Evolutionary conservation across 2,329 filamentous ascomycete species (phyloP).

Genomic region (Coniochaeta hoffmannii): DNA sequence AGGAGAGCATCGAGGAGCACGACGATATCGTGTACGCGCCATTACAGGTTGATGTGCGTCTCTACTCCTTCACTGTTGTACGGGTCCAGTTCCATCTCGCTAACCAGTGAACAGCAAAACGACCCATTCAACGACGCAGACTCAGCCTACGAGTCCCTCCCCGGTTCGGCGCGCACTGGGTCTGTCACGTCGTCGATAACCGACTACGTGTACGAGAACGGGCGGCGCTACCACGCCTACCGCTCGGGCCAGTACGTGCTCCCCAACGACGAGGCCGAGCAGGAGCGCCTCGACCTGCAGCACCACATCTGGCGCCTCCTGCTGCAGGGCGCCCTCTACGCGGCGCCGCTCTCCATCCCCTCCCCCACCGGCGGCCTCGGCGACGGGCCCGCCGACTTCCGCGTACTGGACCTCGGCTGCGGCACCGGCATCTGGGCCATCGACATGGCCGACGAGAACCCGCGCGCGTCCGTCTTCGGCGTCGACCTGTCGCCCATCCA

Average conservation of each 20-base stretch:
- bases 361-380: conserved; percentile 11
- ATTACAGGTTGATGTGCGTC: conserved; percentile 17
- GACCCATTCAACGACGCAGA: conserved; percentile 15
- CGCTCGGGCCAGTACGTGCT: conserved; percentile 33
- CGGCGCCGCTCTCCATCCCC: conserved; percentile 30
- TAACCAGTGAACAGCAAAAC: conserved; percentile 8
- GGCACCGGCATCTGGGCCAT: conserved; percentile 59
- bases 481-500: conserved; percentile 54
- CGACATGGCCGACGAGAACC: conserved; percentile 45
- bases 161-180: conserved; percentile 21
- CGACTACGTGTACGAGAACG: conserved; percentile 38
- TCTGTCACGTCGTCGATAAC: conserved; percentile 35
- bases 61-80: neutral
- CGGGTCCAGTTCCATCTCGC: neutral
- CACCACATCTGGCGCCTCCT: conserved; percentile 45
- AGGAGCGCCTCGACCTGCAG: conserved; percentile 46
- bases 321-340: conserved; percentile 34
- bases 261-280: conserved; percentile 46
- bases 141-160: conserved; percentile 26
- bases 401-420: conserved; percentile 50
- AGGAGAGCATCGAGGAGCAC: too few relatives aligned
- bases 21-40: conserved; percentile 7
- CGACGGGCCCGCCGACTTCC: conserved; percentile 26
- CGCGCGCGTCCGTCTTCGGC: conserved; percentile 30
- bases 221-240: conserved; percentile 39